Base-by-base conservation (phyloP, 1,284 basidiomycete genomes). In the Cutaneotrichosporon sp. region DNA sequence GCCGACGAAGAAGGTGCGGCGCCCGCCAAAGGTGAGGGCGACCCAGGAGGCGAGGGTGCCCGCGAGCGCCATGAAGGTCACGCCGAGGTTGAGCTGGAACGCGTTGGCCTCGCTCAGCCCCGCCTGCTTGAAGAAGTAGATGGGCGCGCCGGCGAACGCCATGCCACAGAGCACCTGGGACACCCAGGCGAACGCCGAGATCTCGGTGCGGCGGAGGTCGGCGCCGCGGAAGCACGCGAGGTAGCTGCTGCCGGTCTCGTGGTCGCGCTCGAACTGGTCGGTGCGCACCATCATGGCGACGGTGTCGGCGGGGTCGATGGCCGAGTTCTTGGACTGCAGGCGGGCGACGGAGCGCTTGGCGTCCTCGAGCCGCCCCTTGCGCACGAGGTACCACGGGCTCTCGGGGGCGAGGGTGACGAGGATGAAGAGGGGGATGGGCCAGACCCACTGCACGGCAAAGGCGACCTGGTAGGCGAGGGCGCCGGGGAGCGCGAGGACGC, bases 1-100 rank as follows among this genome's bases (percentile, higher is more conserved):
- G 31, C 60, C 62, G 45, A 80, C 65, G 77, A 82, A 84, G 47
- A 83, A 69, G 2, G 75, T 70, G 20, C 82, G 77, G 29, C 82
- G 78, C 25, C 81, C 81, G 54, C 77, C 63, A 33, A 63, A 65
- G 9, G 66, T 66, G 18, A 73, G 56, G 8, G 58, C 42, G 63
- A 74, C 71, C 80, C 80, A 82, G 2, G 74, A 73, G 42, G 68
- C 63, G 66, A 80, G 64, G 1, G 79, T 80, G 25, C 81, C 81
- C 56, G 72, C 62, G 42, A 77, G 67, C 33, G 70, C 78, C 59
- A 80, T 72, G 27, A 78, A 74, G 43, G 78, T 79, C 34, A 79
- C 65, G 9, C 77, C 72, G 16, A 72, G 67, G 67, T 80, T 72
- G 62, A 69, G 62, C 20, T 73, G 67, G 54, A 69, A 65, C 18